Evolutionary conservation across 768 basidiomycete species (phyloP), one percentile per base, ranked within the genome.

Genomic region (Termitomyces bulborhizus): DNA sequence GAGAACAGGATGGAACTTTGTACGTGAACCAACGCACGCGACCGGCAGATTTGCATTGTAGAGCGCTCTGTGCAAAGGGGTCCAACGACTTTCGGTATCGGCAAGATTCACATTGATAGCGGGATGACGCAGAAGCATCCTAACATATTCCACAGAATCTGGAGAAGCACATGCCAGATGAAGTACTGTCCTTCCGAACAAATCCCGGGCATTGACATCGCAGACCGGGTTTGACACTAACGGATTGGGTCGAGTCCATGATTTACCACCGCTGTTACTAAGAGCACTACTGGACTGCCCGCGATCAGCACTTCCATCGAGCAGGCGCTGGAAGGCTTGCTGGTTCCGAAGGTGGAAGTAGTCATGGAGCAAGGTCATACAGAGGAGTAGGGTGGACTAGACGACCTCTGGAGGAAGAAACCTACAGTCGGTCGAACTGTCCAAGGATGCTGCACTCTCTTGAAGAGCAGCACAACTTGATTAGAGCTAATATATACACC

Each of bases 61-160:
- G 61, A 95, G 68, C 1, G 91, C 91, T 46, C 93, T 75, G 64
- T 99, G 96, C 21, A 98, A 73, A 6, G 95, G 81, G 1, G 93
- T 96, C 90, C 93, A 98, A 54, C 86, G 87, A 55, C 82, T 90
- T 75, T 98, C 96, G 51, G 67, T 67, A 69, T 99, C 96, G 41
- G 74, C 72, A 6, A 88, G 55, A 62, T 98, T 98, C 61, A 93
- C 82, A 54, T 89, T 86, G 67, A 94, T 76, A 24, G 74, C 70
- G 1, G 91, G 84, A 60, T 92, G 87, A 16, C 80, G 79, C 49
- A 98, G 78, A 5, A 98, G 74, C 53, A 89, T 73, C 50, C 83
- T 77, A 41, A 90, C 81, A 66, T 88, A 98, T 62, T 93, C 88
- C 60, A 90, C 68, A 45, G 83, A 80, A 31, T 88, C 89, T 24